A percentile compares a stretch with the other conserved stretches of the same genome.
Conservation (phyloP, 2,329 filamentous ascomycete species). For the Cladosporium sp. region DNA sequence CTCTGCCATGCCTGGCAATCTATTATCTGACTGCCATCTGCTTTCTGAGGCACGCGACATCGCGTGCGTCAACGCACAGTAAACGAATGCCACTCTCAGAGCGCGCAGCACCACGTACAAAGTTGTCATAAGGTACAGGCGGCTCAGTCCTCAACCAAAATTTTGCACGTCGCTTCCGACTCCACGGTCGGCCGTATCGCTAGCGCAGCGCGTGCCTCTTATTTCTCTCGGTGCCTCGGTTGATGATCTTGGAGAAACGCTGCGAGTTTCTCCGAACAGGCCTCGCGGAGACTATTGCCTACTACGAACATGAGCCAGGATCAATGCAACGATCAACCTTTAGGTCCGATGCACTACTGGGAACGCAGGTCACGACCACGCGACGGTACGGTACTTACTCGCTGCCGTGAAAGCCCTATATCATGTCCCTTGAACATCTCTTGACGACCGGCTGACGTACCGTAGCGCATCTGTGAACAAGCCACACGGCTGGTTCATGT, state of each 20-base stretch:
- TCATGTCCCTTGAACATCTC: background rate
- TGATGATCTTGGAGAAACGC: background rate
- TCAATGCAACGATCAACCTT: too few relatives aligned
- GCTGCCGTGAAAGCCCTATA: background rate
- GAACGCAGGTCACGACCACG: background rate
- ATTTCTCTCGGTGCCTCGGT: background rate
- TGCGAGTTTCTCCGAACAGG: background rate
- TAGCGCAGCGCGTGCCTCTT: background rate
- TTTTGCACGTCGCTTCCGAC: background rate
- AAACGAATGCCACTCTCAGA: too few relatives aligned
- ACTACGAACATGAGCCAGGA: background rate
- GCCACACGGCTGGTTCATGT: background rate
- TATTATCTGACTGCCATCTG: too few relatives aligned
- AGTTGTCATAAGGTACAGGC: too few relatives aligned
- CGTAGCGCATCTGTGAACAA: background rate
- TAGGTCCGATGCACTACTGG: background rate
- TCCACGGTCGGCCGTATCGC: background rate
- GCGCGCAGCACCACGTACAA: too few relatives aligned
- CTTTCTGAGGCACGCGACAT: too few relatives aligned
- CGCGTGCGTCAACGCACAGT: too few relatives aligned
- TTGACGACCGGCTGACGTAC: too few relatives aligned
- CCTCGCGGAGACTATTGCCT: background rate
- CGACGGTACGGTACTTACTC: conserved; percentile 4
- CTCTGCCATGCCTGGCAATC: too few relatives aligned
- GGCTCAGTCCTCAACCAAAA: background rate